Evolutionary conservation across 176 grass and related monocot genomes (phyloP), one percentile per base, ranked within the genome.

Genomic region (Rhynchospora pubera): DNA sequence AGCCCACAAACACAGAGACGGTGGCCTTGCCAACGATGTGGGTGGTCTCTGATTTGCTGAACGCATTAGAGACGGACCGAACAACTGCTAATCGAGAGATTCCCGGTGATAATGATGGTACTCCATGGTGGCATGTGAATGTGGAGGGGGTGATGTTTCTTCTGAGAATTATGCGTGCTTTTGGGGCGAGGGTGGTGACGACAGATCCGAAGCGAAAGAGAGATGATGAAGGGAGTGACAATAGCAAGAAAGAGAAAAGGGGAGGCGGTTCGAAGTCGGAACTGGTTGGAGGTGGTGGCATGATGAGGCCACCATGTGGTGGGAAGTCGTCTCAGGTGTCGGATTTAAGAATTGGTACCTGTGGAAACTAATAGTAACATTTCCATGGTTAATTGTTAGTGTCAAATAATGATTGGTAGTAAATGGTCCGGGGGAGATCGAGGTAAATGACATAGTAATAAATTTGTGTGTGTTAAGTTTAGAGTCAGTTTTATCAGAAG

Each of bases 81-180:
- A 64, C 89, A 5, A 21, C 84, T 1, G 70, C 63, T 9, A 72
- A 80, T 24, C 43, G 30, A 12, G 60, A 14, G 2, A 89, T 82
- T 7, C 77, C 64, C 0, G 19, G 83, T 18, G 24, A 12, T 48
- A 23, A 74, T 57, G 85, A 50, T 6, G 56, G 71, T 0, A 44
- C 8, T 1, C 69, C 81, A 14, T 93, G 91, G 88, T 94, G 92
- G 92, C 67, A 16, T 56, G 89, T 94, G 58, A 94, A 91, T 81
- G 87, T 89, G 24, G 92, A 94, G 78, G 89, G 92, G 13, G 26
- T 94, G 78, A 91, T 87, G 87, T 79, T 85, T 79, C 87, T 94
- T 60, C 83, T 94, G 30, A 85, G 85, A 11, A 85, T 94, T 72
- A 83, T 94, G 7, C 69, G 79, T 78, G 78, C 76, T 14, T 85